Percentiles rank a stretch among this genome's conserved stretches.
phyloP scores from a whole-genome alignment of 78 protist genomes.

The Speleostelium caveatum region DNA sequence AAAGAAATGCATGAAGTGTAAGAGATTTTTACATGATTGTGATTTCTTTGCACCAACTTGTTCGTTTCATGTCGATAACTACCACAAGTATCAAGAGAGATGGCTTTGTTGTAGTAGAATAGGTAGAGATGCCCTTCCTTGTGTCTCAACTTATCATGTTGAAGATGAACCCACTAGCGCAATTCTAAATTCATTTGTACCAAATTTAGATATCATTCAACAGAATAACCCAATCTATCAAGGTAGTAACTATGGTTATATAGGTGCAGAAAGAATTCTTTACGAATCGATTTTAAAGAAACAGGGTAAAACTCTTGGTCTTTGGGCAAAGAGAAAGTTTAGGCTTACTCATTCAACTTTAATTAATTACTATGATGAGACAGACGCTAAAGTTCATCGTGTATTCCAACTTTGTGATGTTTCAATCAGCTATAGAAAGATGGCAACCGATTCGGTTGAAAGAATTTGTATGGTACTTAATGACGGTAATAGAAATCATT shows the following conservation, averaged over 20 bases:
- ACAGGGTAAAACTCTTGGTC: constrained; percentile 53
- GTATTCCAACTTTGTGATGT: constrained; percentile 63
- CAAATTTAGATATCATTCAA: constrained; percentile 38
- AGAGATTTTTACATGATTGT: not conserved
- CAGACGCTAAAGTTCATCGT: constrained; percentile 53
- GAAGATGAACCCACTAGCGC: constrained; percentile 21
- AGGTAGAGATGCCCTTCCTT: constrained; percentile 51
- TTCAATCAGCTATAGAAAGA: constrained; percentile 23
- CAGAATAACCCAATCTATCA: constrained; percentile 62
- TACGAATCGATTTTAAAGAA: constrained; percentile 56
- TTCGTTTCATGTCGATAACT: constrained; percentile 20
- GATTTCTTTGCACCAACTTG: constrained; percentile 50
- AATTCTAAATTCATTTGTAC: constrained; percentile 28
- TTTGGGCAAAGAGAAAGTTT: constrained; percentile 53
- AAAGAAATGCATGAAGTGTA: constrained; percentile 26
- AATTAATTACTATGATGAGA: constrained; percentile 55
- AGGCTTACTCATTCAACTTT: constrained; percentile 31
- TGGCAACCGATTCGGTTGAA: constrained; percentile 44
- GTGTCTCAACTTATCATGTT: constrained; percentile 41
- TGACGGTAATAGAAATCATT: constrained; percentile 61
- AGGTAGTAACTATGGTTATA: constrained; percentile 45
- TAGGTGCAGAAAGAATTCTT: constrained; percentile 72
- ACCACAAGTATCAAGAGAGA: constrained; percentile 12
- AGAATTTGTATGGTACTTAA: constrained; percentile 59
- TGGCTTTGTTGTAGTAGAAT: constrained; percentile 41